Evolutionary conservation across 805 yeast genomes (phyloP), one percentile per base, ranked within the genome.

Genomic region (Saturnispora bothae): DNA sequence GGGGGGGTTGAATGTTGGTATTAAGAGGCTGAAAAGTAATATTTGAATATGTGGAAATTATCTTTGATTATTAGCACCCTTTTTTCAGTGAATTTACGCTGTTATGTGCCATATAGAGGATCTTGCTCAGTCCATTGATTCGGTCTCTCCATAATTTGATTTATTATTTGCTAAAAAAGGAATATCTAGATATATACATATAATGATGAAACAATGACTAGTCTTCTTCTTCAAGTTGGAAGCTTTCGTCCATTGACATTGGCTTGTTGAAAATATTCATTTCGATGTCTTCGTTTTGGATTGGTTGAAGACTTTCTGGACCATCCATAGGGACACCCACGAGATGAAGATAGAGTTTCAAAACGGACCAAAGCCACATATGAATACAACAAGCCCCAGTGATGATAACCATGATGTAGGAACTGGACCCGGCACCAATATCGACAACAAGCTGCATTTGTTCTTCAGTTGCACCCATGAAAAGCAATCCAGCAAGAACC

Each of bases 381-480:
- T 68, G 75, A 3, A 83, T 65, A 46, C 84, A 46, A 49, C 83
- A 81, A 1, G 94, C 88, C 0, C 83, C 83, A 5, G 88, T 73
- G 10, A 76, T 59, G 4, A 81, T 65, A 4, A 79, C 71, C 60
- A 89, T 63, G 27, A 83, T 71, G 57, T 89, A 89, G 0, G 95
- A 75, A 34, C 89, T 76, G 49, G 83, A 92, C 58, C 83, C 95
- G 4, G 95, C 80, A 1, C 85, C 83, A 47, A 83, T 65, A 47
- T 75, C 76, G 38, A 75, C 61, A 2, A 88, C 84, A 42, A 84
- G 62, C 8, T 60, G 59, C 49, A 89, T 64, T 54, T 88, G 95
- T 56, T 89, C 95, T 54, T 88, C 96, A 45, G 71, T 88, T 17
- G 97, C 97, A 20, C 83, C 75, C 96, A 88, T 88, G 56, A 89